Percentiles rank a stretch among this genome's conserved stretches.
phyloP scores from a whole-genome alignment of 179 eudicot species.

The Nepenthes alata region DNA sequence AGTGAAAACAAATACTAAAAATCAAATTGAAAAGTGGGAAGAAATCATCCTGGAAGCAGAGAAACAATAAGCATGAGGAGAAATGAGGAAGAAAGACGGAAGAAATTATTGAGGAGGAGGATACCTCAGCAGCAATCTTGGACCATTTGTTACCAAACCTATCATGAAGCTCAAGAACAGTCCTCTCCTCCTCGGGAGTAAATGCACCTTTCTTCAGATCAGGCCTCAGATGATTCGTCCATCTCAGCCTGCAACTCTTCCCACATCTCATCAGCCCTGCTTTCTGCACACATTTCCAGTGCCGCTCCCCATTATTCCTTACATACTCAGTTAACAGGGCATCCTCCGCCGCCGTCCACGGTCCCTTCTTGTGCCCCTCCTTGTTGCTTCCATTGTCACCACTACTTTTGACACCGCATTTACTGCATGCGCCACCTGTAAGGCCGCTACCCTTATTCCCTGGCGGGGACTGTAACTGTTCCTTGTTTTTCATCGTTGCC shows the following conservation, averaged over 20 bases:
- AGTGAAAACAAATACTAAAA: too few relatives aligned
- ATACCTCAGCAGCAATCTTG: conserved; percentile 59
- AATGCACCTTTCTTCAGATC: conserved; percentile 43
- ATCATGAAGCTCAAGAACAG: conserved; percentile 35
- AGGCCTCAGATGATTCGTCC: conserved; percentile 55
- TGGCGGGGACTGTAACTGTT: background rate
- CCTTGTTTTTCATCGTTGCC: background rate
- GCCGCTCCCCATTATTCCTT: conserved; percentile 35
- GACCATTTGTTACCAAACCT: conserved; percentile 68
- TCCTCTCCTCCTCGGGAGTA: conserved; percentile 32
- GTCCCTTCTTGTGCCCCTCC: conserved; percentile 30
- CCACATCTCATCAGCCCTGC: conserved; percentile 46
- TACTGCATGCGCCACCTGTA: background rate
- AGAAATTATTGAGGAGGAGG: background rate
- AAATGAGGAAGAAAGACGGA: background rate
- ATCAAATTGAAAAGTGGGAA: too few relatives aligned
- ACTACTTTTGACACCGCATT: background rate
- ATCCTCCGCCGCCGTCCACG: conserved; percentile 47
- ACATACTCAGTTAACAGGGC: conserved; percentile 41
- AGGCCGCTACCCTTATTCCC: background rate
- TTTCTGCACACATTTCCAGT: conserved; percentile 50
- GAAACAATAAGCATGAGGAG: too few relatives aligned
- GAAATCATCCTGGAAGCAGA: too few relatives aligned
- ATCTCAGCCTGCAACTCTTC: conserved; percentile 45
- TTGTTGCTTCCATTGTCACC: conserved; percentile 2